Evolutionary conservation across 257 asterid species (phyloP), one percentile per base, ranked within the genome.

Genomic region (Nicotiana tomentosiformis): DNA sequence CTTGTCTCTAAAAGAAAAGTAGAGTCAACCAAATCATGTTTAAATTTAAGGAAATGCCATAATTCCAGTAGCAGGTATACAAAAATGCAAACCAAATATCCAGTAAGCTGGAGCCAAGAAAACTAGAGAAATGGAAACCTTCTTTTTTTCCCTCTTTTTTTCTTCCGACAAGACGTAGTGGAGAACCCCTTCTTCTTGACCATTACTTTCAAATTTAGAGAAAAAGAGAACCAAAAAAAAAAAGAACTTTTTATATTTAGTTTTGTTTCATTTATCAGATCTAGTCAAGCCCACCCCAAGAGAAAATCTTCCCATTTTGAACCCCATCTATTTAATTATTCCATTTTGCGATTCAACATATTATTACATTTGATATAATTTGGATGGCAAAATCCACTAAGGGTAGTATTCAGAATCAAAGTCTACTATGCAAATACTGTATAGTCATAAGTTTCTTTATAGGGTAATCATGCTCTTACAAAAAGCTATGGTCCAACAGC

Each of bases 171-270:
- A 62, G 43, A 17, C 62, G 16, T 79, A 79, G 76, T 79, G 83
- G 83, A 49, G 46, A 79, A 37, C 43, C 72, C 76, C 83, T 62
- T 37, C 82, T 51, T 61, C 83, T 79, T 62, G 83, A 79, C 83
- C 76, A 26, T 39, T 51, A 61, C 26, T 79, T 37, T 39, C 68
- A 35, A 79, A 62, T 20, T 79, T 35, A 61, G 58, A 61, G 61
- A 72, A 72, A 72, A 46, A 46, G 3, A 70, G n/a, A 70, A 70
- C 78, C 35, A 2, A 43, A 70, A 78, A 9, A 11, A 18, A 10
- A 30, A 18, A 10, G 14, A 5, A 5, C 7, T 39, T 58, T 78
- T 4, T 1, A 65, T 7, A 39, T 37, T 78, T 79, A 35, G 72
- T 14, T 10, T 62, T 49, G 43, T 79, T 51, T 53, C 16, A 23